Conservation (phyloP, 306 rosid species). For the Dalbergia oliveri region DNA sequence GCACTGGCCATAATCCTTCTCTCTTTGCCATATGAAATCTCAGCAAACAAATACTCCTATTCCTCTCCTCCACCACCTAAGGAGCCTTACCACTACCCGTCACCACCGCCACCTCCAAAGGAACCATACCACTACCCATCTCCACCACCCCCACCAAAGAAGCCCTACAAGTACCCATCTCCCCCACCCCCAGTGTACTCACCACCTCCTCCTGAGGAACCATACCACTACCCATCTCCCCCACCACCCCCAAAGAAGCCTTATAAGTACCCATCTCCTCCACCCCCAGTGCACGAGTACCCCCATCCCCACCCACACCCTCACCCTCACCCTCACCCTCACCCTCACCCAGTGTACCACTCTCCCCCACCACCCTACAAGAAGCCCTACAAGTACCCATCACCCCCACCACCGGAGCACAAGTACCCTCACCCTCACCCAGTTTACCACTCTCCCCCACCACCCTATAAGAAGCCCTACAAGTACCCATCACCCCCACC, state of each 20-base stretch:
- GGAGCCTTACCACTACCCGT: background rate
- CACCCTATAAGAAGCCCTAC: constrained; percentile 20
- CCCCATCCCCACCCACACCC: constrained; percentile 35
- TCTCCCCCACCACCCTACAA: constrained; percentile 24
- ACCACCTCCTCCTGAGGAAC: constrained; percentile 11
- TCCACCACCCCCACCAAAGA: constrained; percentile 38
- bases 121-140: background rate
- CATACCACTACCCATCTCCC: constrained; percentile 4
- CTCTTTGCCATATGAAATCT: constrained; percentile 41
- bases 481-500: constrained; percentile 8
- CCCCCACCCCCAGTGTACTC: constrained; percentile 38
- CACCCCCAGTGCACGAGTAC: constrained; percentile 45
- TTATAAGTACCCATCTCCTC: constrained; percentile 30
- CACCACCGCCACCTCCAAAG: constrained; percentile 38
- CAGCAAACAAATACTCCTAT: constrained; percentile 54
- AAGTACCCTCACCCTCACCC: constrained; percentile 7
- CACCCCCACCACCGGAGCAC: constrained; percentile 39
- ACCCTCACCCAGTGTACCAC: background rate
- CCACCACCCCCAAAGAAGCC: constrained; percentile 27
- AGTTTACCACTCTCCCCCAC: constrained; percentile 16
- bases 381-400: constrained; percentile 32
- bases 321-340: background rate
- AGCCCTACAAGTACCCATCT: constrained; percentile 31
- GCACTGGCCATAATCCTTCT: constrained; percentile 49
- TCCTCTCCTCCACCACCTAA: constrained; percentile 59